Conservation (phyloP, 257 asterid species). For the Solanum commersonii region DNA sequence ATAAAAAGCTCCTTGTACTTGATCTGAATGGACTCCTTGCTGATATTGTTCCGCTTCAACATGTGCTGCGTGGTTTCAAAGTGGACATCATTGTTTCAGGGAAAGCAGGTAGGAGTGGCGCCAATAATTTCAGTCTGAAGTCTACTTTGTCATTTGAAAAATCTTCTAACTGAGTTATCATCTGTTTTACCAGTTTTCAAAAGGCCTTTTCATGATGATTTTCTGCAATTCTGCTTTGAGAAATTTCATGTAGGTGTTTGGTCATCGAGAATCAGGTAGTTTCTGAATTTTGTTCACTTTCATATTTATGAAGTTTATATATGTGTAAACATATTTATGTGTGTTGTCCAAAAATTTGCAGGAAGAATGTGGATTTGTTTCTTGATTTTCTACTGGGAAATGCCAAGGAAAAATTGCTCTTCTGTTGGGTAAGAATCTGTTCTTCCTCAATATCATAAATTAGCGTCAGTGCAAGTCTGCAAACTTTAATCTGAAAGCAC, state of each 20-base stretch:
- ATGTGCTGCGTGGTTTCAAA: slow-evolving; percentile 35
- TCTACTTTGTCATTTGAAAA: not conserved
- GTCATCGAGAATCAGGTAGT: slow-evolving; percentile 78
- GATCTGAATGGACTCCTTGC: slow-evolving; percentile 78
- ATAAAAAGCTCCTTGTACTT: slow-evolving; percentile 81
- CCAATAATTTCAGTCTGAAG: not conserved
- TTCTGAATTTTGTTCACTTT: slow-evolving; percentile 15
- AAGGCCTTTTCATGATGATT: slow-evolving; percentile 78
- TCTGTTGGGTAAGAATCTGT: slow-evolving; percentile 58
- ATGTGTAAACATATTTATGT: not conserved
- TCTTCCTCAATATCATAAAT: not conserved
- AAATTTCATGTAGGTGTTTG: slow-evolving; percentile 70
- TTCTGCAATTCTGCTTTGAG: slow-evolving; percentile 73
- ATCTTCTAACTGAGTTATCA: slow-evolving; percentile 13
- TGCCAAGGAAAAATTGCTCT: slow-evolving; percentile 46
- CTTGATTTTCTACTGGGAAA: slow-evolving; percentile 60
- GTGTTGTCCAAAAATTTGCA: slow-evolving; percentile 28
- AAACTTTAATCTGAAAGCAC: not conserved
- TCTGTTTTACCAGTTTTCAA: slow-evolving; percentile 51
- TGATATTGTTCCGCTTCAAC: slow-evolving; percentile 37
- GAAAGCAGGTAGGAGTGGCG: slow-evolving; percentile 47
- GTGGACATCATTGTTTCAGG: slow-evolving; percentile 38
- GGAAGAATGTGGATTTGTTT: slow-evolving; percentile 57
- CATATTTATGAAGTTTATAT: not conserved
- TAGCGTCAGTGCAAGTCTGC: not conserved